These are phyloP conservation scores for Chrysanthemum lavandulifolium DNA, from an alignment of 129 eudicot species.

Conservation along the genomic window DNA sequence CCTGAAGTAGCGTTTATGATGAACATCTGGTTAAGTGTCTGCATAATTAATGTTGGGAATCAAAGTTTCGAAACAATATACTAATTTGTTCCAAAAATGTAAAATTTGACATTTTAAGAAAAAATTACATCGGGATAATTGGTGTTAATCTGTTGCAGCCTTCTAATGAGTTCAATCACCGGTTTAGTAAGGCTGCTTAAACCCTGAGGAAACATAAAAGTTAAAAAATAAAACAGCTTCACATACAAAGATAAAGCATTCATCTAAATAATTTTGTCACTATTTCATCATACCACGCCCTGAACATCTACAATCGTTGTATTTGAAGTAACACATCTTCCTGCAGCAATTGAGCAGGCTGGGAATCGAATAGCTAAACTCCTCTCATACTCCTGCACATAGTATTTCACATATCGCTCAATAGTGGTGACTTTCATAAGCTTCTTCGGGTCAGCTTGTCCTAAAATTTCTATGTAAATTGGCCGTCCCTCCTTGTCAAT, in stretches of 20 bases:
- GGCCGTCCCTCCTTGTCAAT: conserved; percentile 75
- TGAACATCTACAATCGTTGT: conserved; percentile 79
- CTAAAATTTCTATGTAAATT: conserved; percentile 69
- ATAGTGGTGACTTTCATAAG: conserved; percentile 67
- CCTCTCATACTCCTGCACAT: conserved; percentile 72
- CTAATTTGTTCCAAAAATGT: background rate
- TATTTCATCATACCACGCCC: conserved; percentile 58
- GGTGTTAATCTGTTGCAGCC: conserved; percentile 59
- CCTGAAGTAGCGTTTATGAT: conserved; percentile 81
- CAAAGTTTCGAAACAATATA: background rate
- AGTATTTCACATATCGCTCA: conserved; percentile 72
- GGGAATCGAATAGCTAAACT: conserved; percentile 56
- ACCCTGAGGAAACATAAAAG: conserved; percentile 42
- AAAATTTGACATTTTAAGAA: background rate
- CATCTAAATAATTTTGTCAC: background rate
- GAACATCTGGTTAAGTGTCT: conserved; percentile 80
- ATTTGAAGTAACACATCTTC: conserved; percentile 52
- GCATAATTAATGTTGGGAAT: conserved; percentile 20
- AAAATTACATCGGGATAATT: conserved; percentile 65
- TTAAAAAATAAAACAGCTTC: background rate
- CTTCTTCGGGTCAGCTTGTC: conserved; percentile 62
- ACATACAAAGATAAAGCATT: background rate
- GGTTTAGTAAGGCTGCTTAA: conserved; percentile 49
- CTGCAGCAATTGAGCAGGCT: conserved; percentile 71
- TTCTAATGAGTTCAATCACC: conserved; percentile 58